These are phyloP conservation scores for Skeletonema grethae DNA, from an alignment of 108 stramenopile genomes.

Conservation along the genomic window DNA sequence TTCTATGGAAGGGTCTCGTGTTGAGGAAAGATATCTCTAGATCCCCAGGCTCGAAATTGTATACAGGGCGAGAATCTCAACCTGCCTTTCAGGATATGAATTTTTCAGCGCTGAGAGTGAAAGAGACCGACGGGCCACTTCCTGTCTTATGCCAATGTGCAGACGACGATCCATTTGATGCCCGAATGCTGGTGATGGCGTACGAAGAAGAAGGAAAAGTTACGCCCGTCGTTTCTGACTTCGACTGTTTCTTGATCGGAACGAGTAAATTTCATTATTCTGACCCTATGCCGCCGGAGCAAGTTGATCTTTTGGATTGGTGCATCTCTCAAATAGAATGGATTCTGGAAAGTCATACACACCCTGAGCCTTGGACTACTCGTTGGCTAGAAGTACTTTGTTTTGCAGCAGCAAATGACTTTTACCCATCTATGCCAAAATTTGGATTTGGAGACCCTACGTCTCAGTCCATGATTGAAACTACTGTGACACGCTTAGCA, in stretches of 20 bases:
- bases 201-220: slow-evolving; percentile 61
- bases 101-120: slow-evolving; percentile 34
- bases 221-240: slow-evolving; percentile 58
- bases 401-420: slow-evolving; percentile 23
- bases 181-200: slow-evolving; percentile 51
- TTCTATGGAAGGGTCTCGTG: slow-evolving; percentile 54
- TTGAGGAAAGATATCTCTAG: slow-evolving; percentile 39
- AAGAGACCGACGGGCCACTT: slow-evolving; percentile 13
- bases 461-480: slow-evolving; percentile 49
- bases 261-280: slow-evolving; percentile 38
- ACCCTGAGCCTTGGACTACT: slow-evolving; percentile 51
- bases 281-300: slow-evolving; percentile 47
- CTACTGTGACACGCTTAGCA: slow-evolving; percentile 26
- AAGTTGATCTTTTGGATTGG: slow-evolving; percentile 55
- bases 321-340: slow-evolving; percentile 38
- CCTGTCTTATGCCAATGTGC: slow-evolving; percentile 47
- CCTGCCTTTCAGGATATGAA: slow-evolving; percentile 68
- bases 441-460: slow-evolving; percentile 64
- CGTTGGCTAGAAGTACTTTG: slow-evolving; percentile 58
- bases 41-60: slow-evolving; percentile 18
- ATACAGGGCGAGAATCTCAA: slow-evolving; percentile 50
- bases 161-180: slow-evolving; percentile 44
- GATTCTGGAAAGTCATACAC: slow-evolving; percentile 38
- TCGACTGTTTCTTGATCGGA: slow-evolving; percentile 63
- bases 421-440: slow-evolving; percentile 42